A percentile compares a stretch with the other conserved stretches of the same genome.
Conservation (phyloP, 2,329 filamentous ascomycete species). For the Neonectria magnoliae region DNA sequence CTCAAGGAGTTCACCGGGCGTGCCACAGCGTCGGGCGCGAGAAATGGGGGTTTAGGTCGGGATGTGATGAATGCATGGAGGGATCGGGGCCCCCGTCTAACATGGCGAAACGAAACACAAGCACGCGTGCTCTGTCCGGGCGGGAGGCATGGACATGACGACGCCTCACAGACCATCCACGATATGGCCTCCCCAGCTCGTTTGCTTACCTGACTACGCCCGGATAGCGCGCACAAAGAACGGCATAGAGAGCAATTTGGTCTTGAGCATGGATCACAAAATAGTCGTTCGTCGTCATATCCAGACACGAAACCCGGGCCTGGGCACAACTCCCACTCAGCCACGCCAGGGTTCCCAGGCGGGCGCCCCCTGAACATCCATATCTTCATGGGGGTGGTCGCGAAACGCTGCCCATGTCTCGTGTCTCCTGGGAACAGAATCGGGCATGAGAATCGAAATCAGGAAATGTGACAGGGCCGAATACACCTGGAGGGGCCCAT, state of each 20-base stretch:
- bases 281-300: neutral
- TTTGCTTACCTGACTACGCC: neutral
- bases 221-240: neutral
- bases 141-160: neutral
- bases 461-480: neutral
- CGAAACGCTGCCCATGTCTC: constrained; percentile 12
- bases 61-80: constrained; percentile 1
- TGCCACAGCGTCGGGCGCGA: constrained; percentile 2
- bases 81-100: constrained; percentile 2
- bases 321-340: neutral
- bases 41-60: constrained; percentile 4
- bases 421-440: neutral
- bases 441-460: neutral
- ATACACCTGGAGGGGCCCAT: neutral
- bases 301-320: neutral
- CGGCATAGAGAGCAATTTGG: neutral
- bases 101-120: constrained; percentile 23
- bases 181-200: neutral
- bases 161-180: constrained; percentile 9
- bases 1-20: constrained; percentile 8
- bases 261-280: neutral
- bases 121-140: constrained; percentile 13
- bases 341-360: neutral
- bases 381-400: constrained; percentile 1
- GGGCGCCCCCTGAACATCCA: neutral